Evolutionary conservation across 345 rosid genomes (phyloP), one percentile per base, ranked within the genome.

Genomic region (Dimocarpus longan): DNA sequence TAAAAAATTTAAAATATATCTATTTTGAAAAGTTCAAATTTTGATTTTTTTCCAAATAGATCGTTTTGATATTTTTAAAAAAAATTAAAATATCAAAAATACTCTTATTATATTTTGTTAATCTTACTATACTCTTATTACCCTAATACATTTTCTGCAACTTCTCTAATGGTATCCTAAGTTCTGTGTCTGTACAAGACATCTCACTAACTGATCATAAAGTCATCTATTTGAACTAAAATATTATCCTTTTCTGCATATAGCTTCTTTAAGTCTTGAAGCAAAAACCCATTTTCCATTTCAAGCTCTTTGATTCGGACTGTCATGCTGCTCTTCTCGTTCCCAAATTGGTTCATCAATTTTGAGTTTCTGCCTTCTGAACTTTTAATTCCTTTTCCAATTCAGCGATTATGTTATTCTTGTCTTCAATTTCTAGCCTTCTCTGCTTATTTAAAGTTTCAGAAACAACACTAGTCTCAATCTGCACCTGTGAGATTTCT

Each of bases 191-290:
- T 44, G 32, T 64, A 19, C 64, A 48, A 16, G 64, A 66, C 8
- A 76, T 19, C 22, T 16, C 71, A 66, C 62, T 54, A n/a, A 7
- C 63, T 19, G 71, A 48, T 52, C 48, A 65, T 11, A 66, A 4
- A 76, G 37, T 66, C 71, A 32, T 76, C 79, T 48, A 76, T 16
- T 16, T 48, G 63, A 66, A 24, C 46, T 18, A 76, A 39, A 15
- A 37, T 37, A 66, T 65, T 63, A 16, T 65, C 62, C 71, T 21
- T 28, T 48, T 52, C 62, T 66, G 8, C 9, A 1, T 16, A 22
- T 66, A 26, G 48, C 26, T 48, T 22, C 78, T 44, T 42, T n/a
- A 10, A 16, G 15, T 44, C 70, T 24, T 63, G 62, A 64, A 22
- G 70, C 43, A 75, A 42, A 64, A 26, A 26, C 2, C 70, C 43